Evolutionary conservation across 148 eudicot genomes (phyloP), one percentile per base, ranked within the genome.

Genomic region (Fagopyrum homotropicum): DNA sequence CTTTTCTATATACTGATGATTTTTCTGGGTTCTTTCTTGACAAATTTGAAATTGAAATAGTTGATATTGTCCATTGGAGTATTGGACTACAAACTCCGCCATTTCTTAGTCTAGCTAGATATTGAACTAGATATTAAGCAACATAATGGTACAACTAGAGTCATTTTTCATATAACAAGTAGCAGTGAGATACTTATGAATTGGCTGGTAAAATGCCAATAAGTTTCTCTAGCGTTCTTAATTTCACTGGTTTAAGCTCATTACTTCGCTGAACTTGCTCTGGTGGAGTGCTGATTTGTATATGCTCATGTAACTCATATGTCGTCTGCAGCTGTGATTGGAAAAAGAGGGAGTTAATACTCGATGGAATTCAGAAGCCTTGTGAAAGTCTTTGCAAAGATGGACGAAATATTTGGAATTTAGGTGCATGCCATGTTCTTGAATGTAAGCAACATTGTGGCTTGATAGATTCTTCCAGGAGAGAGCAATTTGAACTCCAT

Each of bases 401-500:
- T 51, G 49, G 51, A 46, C 56, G 43, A 74, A 72, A 75, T 80
- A 78, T 89, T 72, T 90, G 90, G 93, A 83, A 88, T 73, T 78
- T 88, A 69, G 78, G 88, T 16, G 85, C 84, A 69, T 94, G 98
- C 84, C 97, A 91, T 63, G 89, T 85, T 75, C 84, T 88, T 76
- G 92, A 90, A 75, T 94, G 98, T 79, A 88, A 80, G 79, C 85
- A 69, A 75, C 93, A 89, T 57, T 84, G 86, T 59, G 68, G 72
- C 78, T 79, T 68, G 46, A 75, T 87, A 40, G 90, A 83, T 73
- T 69, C 83, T 70, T 79, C 85, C 73, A 82, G 81, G 85, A 84
- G 61, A 73, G 90, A 87, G 75, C 86, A 80, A 16, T 94, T 94
- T 80, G 96, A 90, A 70, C 88, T 94, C 79, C 96, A 90, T 78